Evolutionary conservation across 768 basidiomycete genomes (phyloP).

Genomic region (Cystobasidiopsis lactophilus): DNA sequence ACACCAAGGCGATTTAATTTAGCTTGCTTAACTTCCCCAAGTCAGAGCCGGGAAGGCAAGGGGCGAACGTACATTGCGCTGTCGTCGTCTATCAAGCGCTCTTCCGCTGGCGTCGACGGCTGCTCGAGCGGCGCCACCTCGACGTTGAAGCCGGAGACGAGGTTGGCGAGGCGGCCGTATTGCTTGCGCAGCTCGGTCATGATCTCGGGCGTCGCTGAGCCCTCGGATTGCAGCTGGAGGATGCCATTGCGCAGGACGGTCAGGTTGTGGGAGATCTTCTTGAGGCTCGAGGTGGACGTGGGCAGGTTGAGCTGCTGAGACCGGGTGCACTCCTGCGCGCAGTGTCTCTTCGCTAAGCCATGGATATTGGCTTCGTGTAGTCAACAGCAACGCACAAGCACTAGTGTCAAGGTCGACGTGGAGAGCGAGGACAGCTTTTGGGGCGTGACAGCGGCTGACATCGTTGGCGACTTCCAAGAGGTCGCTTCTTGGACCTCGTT

Average conservation of each 20-base stretch:
- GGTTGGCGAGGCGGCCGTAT: slow-evolving; percentile 11
- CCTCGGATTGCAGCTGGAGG: not conserved
- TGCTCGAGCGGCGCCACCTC: not conserved
- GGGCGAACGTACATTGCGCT: not conserved
- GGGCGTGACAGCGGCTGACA: too few species aligned
- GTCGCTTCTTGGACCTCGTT: too few species aligned
- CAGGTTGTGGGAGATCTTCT: not conserved
- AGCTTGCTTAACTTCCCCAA: too few species aligned
- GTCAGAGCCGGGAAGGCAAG: too few species aligned
- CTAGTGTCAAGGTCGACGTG: not conserved
- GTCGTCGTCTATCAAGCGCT: not conserved
- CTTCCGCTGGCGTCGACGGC: not conserved
- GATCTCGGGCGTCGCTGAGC: not conserved
- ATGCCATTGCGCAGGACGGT: not conserved
- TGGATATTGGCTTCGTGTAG: too few species aligned
- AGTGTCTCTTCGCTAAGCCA: too few species aligned
- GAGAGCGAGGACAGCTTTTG: not conserved
- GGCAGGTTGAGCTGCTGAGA: not conserved
- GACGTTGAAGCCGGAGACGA: slow-evolving; percentile 13
- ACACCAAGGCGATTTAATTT: too few species aligned
- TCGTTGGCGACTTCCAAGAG: too few species aligned
- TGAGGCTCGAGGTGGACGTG: not conserved
- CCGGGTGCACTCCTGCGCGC: not conserved
- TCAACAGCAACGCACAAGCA: not conserved
- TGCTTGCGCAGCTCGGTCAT: slow-evolving; percentile 13